A percentile compares a stretch with the other conserved stretches of the same genome.
Evolutionary conservation across 1,284 basidiomycete species (phyloP).

Genomic region (Austroboletus olivaceoglutinosus): DNA sequence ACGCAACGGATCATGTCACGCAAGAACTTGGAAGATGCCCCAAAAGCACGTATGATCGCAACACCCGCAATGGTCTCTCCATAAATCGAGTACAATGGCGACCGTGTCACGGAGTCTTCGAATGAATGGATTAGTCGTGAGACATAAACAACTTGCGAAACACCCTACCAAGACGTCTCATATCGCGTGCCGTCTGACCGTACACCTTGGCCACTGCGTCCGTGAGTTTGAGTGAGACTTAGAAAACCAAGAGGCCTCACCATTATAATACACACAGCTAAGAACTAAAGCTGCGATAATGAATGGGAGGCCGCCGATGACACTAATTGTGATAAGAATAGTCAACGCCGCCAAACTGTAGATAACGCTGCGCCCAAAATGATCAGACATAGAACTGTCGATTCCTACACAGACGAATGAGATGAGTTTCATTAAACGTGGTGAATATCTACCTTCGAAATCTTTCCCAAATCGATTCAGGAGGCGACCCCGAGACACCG

Average conservation of each 20-base stretch:
- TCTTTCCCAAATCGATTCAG: slow-evolving; percentile 93
- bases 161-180: slow-evolving; percentile 75
- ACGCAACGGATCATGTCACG: slow-evolving; percentile 82
- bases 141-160: not conserved
- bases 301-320: slow-evolving; percentile 80
- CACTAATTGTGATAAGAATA: slow-evolving; percentile 71
- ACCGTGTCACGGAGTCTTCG: slow-evolving; percentile 82
- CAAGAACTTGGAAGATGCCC: slow-evolving; percentile 82
- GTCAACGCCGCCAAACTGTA: slow-evolving; percentile 58
- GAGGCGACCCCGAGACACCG: slow-evolving; percentile 81
- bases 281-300: slow-evolving; percentile 59
- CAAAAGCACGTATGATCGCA: slow-evolving; percentile 84
- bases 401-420: slow-evolving; percentile 49
- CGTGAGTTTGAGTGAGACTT: not conserved
- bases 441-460: slow-evolving; percentile 66
- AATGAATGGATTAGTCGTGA: not conserved
- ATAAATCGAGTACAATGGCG: slow-evolving; percentile 90
- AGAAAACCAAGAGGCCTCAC: slow-evolving; percentile 39
- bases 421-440: not conserved
- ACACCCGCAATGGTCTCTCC: slow-evolving; percentile 88
- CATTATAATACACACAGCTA: slow-evolving; percentile 65
- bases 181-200: slow-evolving; percentile 85
- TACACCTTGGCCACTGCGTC: slow-evolving; percentile 55
- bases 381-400: slow-evolving; percentile 83
- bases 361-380: slow-evolving; percentile 77